Conservation (phyloP, 257 asterid species). For the Ophiorrhiza pumila region DNA sequence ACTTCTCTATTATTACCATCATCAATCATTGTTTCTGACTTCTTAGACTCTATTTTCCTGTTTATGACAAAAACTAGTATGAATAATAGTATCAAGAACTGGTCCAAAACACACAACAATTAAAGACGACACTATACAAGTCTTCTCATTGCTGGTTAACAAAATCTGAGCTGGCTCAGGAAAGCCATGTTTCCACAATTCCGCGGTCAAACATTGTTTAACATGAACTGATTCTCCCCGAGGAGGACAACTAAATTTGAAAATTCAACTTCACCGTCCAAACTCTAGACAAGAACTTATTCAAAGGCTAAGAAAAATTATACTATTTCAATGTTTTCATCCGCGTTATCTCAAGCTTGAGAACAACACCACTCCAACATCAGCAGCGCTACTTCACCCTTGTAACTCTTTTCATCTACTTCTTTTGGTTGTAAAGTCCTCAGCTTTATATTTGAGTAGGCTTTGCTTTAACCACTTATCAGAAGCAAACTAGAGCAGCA, state of each 20-base stretch:
- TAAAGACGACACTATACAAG: neutral
- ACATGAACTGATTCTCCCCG: neutral
- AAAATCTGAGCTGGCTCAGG: too few relatives aligned
- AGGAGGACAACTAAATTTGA: neutral
- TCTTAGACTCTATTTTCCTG: neutral
- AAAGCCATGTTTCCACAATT: neutral
- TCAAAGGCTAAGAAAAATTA: neutral
- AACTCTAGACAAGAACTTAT: neutral
- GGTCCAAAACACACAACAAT: neutral
- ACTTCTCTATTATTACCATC: neutral
- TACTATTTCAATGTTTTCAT: neutral
- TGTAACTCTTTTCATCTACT: neutral
- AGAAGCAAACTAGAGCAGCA: neutral
- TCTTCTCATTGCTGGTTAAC: neutral
- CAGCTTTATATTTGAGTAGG: too few relatives aligned
- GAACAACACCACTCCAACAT: neutral
- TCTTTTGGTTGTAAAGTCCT: neutral
- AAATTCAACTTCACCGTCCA: neutral
- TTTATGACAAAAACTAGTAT: neutral
- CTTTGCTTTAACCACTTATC: neutral
- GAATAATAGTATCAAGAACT: neutral
- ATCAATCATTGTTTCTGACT: neutral
- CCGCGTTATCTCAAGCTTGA: neutral
- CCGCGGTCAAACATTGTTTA: neutral
- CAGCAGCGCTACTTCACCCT: neutral